Conservation (phyloP, 2,329 filamentous ascomycete genomes). For the Penicillium sp. region DNA sequence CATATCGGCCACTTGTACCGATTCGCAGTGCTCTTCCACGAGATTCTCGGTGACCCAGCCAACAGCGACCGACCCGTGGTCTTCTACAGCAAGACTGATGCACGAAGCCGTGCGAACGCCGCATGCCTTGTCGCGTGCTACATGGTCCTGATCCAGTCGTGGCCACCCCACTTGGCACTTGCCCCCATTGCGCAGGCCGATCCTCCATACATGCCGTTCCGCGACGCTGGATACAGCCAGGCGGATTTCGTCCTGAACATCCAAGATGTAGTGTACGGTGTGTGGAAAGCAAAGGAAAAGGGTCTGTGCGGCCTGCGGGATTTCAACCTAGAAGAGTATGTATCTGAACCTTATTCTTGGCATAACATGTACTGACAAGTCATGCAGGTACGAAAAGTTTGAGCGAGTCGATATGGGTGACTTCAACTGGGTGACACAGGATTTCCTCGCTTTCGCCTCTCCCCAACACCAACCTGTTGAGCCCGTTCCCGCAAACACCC, state of each 20-base stretch:
- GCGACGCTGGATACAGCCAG: constrained; percentile 96
- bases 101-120: constrained; percentile 84
- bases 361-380: constrained; percentile 13
- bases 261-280: constrained; percentile 95
- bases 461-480: constrained; percentile 79
- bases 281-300: constrained; percentile 98
- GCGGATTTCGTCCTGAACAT: constrained; percentile 95
- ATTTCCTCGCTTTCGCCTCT: constrained; percentile 95
- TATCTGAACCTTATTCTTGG: constrained; percentile 8
- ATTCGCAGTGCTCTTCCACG: constrained; percentile 93
- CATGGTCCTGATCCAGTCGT: constrained; percentile 97
- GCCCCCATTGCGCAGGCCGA: constrained; percentile 96
- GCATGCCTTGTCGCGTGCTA: constrained; percentile 95
- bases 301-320: constrained; percentile 86
- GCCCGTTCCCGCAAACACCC: constrained; percentile 70
- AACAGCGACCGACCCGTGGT: constrained; percentile 89
- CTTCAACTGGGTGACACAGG: constrained; percentile 98
- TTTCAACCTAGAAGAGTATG: constrained; percentile 87
- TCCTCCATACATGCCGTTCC: constrained; percentile 97
- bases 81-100: constrained; percentile 92
- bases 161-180: constrained; percentile 92
- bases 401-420: constrained; percentile 97
- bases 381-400: constrained; percentile 77
- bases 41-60: constrained; percentile 86
- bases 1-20: constrained; percentile 97